Evolutionary conservation across 1,139 yeast genomes (phyloP).

Genomic region (Yamadazyma siamensis): DNA sequence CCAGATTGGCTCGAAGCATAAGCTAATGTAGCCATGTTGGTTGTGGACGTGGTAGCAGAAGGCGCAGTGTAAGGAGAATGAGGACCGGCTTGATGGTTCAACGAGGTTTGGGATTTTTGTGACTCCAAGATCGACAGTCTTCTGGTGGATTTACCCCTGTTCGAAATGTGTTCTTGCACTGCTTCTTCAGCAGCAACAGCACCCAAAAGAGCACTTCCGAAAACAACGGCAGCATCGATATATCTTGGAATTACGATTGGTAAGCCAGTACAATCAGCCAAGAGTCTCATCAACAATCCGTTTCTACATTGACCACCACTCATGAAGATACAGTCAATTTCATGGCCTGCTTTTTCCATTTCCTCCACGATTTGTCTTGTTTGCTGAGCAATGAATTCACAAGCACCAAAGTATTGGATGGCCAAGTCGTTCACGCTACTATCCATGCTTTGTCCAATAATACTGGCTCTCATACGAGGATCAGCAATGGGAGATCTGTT

Average conservation of each 20-base stretch:
- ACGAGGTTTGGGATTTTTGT: constrained; percentile 31
- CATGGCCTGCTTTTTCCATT: constrained; percentile 78
- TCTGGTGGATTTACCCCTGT: constrained; percentile 37
- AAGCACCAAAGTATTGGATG: constrained; percentile 82
- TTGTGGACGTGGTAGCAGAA: constrained; percentile 59
- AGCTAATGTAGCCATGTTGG: constrained; percentile 55
- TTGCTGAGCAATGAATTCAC: constrained; percentile 97
- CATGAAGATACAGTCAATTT: constrained; percentile 72
- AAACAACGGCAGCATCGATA: constrained; percentile 94
- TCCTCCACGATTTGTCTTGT: constrained; percentile 91
- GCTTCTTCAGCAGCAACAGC: constrained; percentile 82
- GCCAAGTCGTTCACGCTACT: constrained; percentile 80
- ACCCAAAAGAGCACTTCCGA: constrained; percentile 91
- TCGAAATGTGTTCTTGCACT: constrained; percentile 34
- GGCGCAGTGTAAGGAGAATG: constrained; percentile 78
- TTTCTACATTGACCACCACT: constrained; percentile 98
- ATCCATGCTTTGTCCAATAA: constrained; percentile 93
- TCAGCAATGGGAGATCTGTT: constrained; percentile 97
- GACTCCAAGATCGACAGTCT: constrained; percentile 33
- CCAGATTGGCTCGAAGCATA: constrained; percentile 34
- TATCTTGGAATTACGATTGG: constrained; percentile 93
- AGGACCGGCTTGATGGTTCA: constrained; percentile 21
- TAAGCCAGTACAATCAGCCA: constrained; percentile 90
- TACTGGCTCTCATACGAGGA: constrained; percentile 88
- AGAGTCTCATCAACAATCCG: constrained; percentile 77